Conservation (phyloP, 495 filamentous ascomycete genomes). For the Annulohypoxylon maeteangense region DNA sequence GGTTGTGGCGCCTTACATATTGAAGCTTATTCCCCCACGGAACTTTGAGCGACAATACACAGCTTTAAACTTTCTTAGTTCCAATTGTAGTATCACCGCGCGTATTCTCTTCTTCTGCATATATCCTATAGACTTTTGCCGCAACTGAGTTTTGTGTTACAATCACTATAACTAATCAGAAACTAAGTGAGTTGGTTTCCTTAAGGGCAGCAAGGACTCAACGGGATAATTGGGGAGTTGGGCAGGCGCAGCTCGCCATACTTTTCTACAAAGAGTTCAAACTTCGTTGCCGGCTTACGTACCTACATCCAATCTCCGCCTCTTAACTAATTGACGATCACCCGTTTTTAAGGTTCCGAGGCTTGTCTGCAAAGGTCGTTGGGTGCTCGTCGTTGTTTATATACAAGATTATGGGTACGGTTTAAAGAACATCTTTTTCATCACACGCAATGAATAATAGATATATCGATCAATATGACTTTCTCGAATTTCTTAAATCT, state of each 20-base stretch:
- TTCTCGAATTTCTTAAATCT: slow-evolving; percentile 25
- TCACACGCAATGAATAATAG: slow-evolving; percentile 31
- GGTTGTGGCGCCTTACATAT: neutral
- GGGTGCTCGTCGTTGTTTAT: neutral
- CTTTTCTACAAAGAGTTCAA: slow-evolving; percentile 3
- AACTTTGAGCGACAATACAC: slow-evolving; percentile 8
- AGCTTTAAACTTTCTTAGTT: slow-evolving; percentile 9
- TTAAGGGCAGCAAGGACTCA: neutral
- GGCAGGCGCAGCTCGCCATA: neutral
- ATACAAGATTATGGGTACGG: slow-evolving; percentile 15
- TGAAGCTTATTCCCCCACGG: slow-evolving; percentile 24
- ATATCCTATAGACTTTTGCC: slow-evolving; percentile 9
- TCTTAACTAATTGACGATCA: slow-evolving; percentile 14
- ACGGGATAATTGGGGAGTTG: neutral
- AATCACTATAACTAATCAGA: neutral
- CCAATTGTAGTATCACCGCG: slow-evolving; percentile 17
- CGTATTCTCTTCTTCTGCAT: neutral
- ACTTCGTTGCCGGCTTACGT: slow-evolving; percentile 24
- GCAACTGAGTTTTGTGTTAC: slow-evolving; percentile 10
- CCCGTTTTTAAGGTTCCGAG: slow-evolving; percentile 10
- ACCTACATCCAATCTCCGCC: slow-evolving; percentile 9
- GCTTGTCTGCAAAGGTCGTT: too few species aligned
- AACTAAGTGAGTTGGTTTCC: neutral
- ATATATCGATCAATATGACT: slow-evolving; percentile 32
- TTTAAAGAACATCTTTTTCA: slow-evolving; percentile 1